phyloP scores from a whole-genome alignment of 2,329 filamentous ascomycete genomes.

The Alternaria sp. region DNA sequence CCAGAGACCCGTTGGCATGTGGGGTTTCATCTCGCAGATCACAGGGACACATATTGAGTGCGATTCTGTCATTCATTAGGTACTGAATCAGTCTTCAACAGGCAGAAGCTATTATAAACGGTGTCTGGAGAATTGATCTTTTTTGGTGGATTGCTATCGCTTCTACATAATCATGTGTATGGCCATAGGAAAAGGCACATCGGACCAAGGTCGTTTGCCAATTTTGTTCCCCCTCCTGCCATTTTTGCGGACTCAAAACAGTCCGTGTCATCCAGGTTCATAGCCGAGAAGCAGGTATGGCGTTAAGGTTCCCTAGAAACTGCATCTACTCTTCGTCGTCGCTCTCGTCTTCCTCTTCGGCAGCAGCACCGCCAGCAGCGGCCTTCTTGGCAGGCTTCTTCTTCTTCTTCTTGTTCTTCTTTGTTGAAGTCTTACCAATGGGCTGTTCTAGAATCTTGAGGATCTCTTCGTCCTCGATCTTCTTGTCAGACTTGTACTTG shows the following conservation, averaged over 20 bases:
- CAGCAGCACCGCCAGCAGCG: slow-evolving; percentile 59
- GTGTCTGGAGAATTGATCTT: slow-evolving; percentile 6
- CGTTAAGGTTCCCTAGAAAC: slow-evolving; percentile 2
- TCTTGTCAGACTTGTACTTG: slow-evolving; percentile 94
- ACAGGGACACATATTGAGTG: background rate
- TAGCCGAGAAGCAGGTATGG: slow-evolving; percentile 4
- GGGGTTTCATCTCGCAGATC: background rate
- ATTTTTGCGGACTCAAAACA: slow-evolving; percentile 7
- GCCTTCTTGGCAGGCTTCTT: slow-evolving; percentile 77
- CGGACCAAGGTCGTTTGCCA: slow-evolving; percentile 3
- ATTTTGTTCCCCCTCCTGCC: slow-evolving; percentile 8
- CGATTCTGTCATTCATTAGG: background rate
- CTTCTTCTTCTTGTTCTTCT: slow-evolving; percentile 83
- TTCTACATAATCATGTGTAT: slow-evolving; percentile 17
- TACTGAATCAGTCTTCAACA: background rate
- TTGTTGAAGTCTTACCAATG: slow-evolving; percentile 69
- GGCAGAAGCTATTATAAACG: background rate
- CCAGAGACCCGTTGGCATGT: background rate
- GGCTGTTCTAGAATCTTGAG: slow-evolving; percentile 94
- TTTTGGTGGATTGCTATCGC: slow-evolving; percentile 20
- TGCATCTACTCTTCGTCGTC: slow-evolving; percentile 49
- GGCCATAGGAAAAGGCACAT: slow-evolving; percentile 4
- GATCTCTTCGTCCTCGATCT: slow-evolving; percentile 95
- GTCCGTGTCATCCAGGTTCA: slow-evolving; percentile 10
- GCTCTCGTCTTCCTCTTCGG: slow-evolving; percentile 48